Base-by-base conservation (phyloP, 75 land plant species). In the Cryptomeria japonica region DNA sequence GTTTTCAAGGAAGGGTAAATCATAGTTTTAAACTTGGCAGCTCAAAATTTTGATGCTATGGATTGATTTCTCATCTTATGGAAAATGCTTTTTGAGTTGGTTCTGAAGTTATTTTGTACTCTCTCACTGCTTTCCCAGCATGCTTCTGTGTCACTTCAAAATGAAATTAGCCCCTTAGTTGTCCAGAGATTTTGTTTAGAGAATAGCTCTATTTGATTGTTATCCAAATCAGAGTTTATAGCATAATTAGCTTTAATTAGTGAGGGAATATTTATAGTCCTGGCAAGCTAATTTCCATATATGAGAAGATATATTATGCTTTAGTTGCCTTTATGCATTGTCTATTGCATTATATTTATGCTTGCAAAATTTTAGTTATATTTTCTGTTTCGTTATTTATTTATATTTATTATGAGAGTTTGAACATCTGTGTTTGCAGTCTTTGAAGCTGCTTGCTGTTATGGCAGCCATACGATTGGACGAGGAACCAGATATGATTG, bases 391-490 rank as follows among this genome's bases (percentile, higher is more conserved):
- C 82, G 6, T 80, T 22, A 18, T 39, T 83, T 41, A 80, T 46
- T 87, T 84, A 31, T 47, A 32, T 55, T 28, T 46, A 22, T 37
- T 85, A 19, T 49, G 37, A 49, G 78, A 83, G 68, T 87, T 56
- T 86, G 47, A 8, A 83, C 51, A 58, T 79, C 22, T 72, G 41
- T 80, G 39, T 87, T 84, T 89, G 82, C 91, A 94, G 92, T 76
- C 95, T 64, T 41, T 94, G 84, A 93, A 89, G 87, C 85, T 92
- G 61, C 92, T 94, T 10, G 85, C 95, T 10, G 90, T 90, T 46
- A 55, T 94, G 86, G 89, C 95, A 76, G 95, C 94, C 9, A 55
- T 92, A 28, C 93, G 95, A 3, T 85, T 94, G 86, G 93, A 93
- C 19, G 89, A 88, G 3, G 84, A 83, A 28, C 42, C 41, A n/a